Conservation (phyloP, 352 stramenopile species). For the Globisporangium paroecandrum region DNA sequence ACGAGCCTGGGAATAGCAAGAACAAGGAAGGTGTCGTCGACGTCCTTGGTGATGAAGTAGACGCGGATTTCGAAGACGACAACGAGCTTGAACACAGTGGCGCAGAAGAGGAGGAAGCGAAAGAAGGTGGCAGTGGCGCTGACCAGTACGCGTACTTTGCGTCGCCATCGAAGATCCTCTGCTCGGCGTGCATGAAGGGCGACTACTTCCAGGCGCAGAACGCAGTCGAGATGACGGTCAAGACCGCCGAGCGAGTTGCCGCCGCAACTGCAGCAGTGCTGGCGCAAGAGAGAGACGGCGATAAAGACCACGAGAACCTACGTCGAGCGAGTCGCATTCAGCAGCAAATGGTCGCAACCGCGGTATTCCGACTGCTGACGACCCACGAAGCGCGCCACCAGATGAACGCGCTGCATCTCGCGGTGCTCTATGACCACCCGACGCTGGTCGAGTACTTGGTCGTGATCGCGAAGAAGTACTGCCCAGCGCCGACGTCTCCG, state of each 20-base stretch:
- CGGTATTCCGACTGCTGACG: conserved; percentile 54
- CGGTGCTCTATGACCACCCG: conserved; percentile 74
- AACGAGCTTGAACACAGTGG: conserved; percentile 26
- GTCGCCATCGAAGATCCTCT: conserved; percentile 59
- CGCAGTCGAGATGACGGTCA: conserved; percentile 56
- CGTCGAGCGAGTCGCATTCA: background rate
- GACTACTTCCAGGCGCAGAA: conserved; percentile 71
- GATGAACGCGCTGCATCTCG: conserved; percentile 74
- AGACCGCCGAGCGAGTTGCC: conserved; percentile 20
- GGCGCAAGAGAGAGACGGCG: background rate
- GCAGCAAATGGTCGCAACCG: conserved; percentile 12
- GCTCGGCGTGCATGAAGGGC: conserved; percentile 69
- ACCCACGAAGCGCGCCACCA: conserved; percentile 62
- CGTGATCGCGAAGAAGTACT: conserved; percentile 42
- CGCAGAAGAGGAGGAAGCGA: conserved; percentile 33
- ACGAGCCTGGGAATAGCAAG: background rate
- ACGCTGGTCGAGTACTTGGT: conserved; percentile 59
- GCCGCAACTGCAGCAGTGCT: background rate
- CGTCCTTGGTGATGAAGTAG: background rate
- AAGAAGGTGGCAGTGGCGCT: background rate
- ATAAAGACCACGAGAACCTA: background rate
- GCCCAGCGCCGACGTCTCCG: conserved; percentile 20
- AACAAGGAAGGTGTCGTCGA: background rate
- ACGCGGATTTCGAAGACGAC: conserved; percentile 6
- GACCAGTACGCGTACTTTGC: conserved; percentile 49